Percentiles rank a stretch among this genome's conserved stretches.
phyloP scores from a whole-genome alignment of 2,329 filamentous ascomycete species.

The Falciphora oryzae region DNA sequence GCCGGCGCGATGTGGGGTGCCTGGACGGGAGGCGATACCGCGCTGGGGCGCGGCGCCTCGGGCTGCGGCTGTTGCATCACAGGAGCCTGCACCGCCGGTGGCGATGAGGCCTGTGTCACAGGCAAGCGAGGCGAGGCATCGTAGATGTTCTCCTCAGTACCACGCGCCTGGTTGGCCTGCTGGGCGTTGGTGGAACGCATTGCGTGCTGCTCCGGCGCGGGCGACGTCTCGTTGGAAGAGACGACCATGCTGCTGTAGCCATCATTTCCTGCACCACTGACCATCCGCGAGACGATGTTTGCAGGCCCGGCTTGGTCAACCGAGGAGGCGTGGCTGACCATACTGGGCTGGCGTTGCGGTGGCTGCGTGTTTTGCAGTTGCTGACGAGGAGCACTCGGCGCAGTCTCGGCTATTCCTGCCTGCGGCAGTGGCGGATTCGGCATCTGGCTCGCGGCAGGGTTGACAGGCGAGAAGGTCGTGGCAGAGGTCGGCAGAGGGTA shows the following conservation, averaged over 20 bases:
- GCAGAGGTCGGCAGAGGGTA: constrained; percentile 16
- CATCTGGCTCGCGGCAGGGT: constrained; percentile 13
- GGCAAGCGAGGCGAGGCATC: constrained; percentile 17
- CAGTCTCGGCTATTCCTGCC: neutral
- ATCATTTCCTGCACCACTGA: constrained; percentile 1
- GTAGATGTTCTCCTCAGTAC: constrained; percentile 28
- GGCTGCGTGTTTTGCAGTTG: constrained; percentile 10
- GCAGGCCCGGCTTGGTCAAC: constrained; percentile 12
- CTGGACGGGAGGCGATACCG: neutral
- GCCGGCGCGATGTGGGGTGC: neutral
- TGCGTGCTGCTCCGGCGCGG: constrained; percentile 4
- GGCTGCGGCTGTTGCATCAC: neutral
- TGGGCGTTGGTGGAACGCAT: constrained; percentile 11
- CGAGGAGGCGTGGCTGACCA: constrained; percentile 22
- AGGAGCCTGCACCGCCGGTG: neutral
- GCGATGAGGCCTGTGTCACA: neutral
- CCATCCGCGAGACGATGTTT: constrained; percentile 4
- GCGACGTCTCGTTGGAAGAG: constrained; percentile 5
- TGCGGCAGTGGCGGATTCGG: constrained; percentile 13
- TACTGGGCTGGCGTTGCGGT: constrained; percentile 22
- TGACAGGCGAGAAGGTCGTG: constrained; percentile 17
- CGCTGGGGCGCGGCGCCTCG: neutral
- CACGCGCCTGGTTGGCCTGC: constrained; percentile 14
- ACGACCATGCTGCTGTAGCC: constrained; percentile 4
- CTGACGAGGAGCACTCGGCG: neutral